Conservation (phyloP, 805 yeast genomes). For the Metschnikowia corniflorae region DNA sequence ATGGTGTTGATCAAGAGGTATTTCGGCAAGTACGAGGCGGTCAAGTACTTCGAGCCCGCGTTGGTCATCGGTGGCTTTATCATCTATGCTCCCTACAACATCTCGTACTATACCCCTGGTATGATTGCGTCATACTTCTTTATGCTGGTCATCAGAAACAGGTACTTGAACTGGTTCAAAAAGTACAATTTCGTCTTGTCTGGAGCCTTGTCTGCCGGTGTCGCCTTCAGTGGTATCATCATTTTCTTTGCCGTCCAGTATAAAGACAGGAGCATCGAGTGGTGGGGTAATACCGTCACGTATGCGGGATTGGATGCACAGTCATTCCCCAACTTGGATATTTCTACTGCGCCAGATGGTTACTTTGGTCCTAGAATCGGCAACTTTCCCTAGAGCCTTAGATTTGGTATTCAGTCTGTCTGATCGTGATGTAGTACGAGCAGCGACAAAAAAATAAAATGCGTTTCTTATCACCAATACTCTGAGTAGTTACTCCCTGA, state of each 20-base stretch:
- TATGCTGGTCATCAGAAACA: constrained; percentile 36
- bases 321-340: constrained; percentile 1
- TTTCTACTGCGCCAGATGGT: constrained; percentile 26
- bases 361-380: constrained; percentile 38
- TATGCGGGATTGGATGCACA: constrained; percentile 36
- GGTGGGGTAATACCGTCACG: constrained; percentile 65
- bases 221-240: constrained; percentile 37
- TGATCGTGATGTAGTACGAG: no score
- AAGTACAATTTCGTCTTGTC: constrained; percentile 43
- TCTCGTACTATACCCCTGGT: constrained; percentile 17
- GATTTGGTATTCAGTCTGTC: no score
- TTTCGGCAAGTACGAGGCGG: constrained; percentile 35
- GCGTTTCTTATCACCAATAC: no score
- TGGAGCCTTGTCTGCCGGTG: constrained; percentile 42
- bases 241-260: constrained; percentile 32
- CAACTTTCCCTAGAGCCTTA: no score
- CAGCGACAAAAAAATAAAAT: no score
- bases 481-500: no score
- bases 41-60: constrained; percentile 31
- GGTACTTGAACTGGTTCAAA: constrained; percentile 41
- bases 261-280: constrained; percentile 26
- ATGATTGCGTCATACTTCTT: constrained; percentile 27
- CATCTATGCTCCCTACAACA: constrained; percentile 55
- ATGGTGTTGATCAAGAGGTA: constrained; percentile 38
- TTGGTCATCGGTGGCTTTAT: constrained; percentile 47